A percentile compares a stretch with the other conserved stretches of the same genome.
Conservation (phyloP, 331 rosid genomes). For the Erythrophleum ivorense region DNA sequence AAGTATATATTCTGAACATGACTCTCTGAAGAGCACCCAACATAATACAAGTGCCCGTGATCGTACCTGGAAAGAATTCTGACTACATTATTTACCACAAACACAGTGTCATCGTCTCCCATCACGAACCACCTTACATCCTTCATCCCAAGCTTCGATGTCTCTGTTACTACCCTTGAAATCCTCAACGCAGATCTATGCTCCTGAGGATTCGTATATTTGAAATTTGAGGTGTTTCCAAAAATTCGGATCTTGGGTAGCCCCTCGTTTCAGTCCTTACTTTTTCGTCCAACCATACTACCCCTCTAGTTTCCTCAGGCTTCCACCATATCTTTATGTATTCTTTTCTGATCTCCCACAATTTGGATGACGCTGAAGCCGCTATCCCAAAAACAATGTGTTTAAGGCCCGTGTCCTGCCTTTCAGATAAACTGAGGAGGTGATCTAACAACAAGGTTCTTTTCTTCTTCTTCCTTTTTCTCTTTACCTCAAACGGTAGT, state of each 20-base stretch:
- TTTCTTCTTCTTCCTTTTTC: neutral
- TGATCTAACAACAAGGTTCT: conserved; percentile 23
- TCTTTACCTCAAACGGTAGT: conserved; percentile 11
- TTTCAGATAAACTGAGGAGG: conserved; percentile 28
- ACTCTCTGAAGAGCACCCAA: conserved; percentile 91
- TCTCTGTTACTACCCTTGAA: conserved; percentile 82
- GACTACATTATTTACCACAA: conserved; percentile 77
- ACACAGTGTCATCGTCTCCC: conserved; percentile 95
- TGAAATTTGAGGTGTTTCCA: conserved; percentile 56
- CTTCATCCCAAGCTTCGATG: conserved; percentile 79
- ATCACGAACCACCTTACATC: conserved; percentile 94
- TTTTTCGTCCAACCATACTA: conserved; percentile 75
- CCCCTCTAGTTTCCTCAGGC: conserved; percentile 77
- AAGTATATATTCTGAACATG: conserved; percentile 86
- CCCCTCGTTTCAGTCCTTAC: conserved; percentile 51
- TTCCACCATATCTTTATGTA: conserved; percentile 91
- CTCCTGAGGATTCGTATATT: conserved; percentile 72
- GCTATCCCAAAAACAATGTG: conserved; percentile 90
- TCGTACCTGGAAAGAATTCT: conserved; percentile 74
- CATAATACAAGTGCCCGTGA: conserved; percentile 74
- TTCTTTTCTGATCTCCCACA: conserved; percentile 78
- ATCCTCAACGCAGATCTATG: conserved; percentile 85
- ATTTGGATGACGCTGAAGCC: conserved; percentile 75
- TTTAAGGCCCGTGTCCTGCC: conserved; percentile 58
- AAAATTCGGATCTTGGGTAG: conserved; percentile 78